A percentile compares a stretch with the other conserved stretches of the same genome.
These are phyloP conservation scores for Citrus glauca DNA, from an alignment of 345 rosid genomes.

Conservation along the genomic window DNA sequence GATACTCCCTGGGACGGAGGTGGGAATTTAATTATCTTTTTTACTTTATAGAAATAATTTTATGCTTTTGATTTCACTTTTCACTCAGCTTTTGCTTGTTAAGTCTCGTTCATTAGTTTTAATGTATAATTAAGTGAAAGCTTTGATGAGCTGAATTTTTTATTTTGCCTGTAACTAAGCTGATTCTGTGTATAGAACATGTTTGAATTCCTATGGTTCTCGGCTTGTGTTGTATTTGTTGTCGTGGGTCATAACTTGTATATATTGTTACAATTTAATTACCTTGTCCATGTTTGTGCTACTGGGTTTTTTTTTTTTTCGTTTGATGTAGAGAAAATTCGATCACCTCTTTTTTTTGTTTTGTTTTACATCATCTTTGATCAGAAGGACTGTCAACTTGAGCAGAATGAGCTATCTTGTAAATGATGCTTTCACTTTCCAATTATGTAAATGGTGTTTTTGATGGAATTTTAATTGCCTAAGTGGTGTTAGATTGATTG, in stretches of 20 bases:
- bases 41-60: too few species aligned
- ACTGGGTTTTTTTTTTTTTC: background rate
- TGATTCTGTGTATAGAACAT: background rate
- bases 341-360: background rate
- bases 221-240: background rate
- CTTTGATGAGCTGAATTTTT: background rate
- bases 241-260: background rate
- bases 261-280: background rate
- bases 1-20: constrained; percentile 72
- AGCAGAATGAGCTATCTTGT: background rate
- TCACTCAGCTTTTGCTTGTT: background rate
- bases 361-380: background rate
- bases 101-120: background rate
- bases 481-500: background rate
- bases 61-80: background rate
- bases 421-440: background rate
- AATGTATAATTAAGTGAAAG: too few species aligned
- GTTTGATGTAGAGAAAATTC: background rate
- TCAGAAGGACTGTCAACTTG: background rate
- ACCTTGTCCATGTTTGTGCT: background rate
- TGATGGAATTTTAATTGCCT: background rate
- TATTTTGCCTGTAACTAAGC: background rate
- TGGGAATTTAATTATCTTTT: constrained; percentile 1
- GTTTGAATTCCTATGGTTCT: background rate
- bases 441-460: background rate